A percentile compares a stretch with the other conserved stretches of the same genome.
phyloP scores from a whole-genome alignment of 805 yeast genomes.

The Candida hungchunana region DNA sequence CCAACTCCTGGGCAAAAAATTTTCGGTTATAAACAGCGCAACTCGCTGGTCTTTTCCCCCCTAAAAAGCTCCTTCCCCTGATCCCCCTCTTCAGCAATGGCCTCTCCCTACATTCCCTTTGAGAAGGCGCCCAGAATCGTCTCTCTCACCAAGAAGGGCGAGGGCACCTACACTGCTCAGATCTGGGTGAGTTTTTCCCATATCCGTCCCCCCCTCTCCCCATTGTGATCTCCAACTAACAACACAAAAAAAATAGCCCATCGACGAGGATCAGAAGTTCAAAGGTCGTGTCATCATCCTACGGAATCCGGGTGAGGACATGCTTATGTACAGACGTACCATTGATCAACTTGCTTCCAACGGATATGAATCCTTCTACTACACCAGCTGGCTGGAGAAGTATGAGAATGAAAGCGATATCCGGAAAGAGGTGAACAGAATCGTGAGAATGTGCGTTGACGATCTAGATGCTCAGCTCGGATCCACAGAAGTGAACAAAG shows the following conservation, averaged over 20 bases:
- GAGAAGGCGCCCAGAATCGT: constrained; percentile 14
- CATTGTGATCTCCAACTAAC: constrained; percentile 10
- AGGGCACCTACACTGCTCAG: constrained; percentile 26
- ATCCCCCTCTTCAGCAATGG: no score
- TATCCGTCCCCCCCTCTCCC: constrained; percentile 10
- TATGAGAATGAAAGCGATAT: constrained; percentile 12
- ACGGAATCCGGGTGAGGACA: constrained; percentile 20
- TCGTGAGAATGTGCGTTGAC: constrained; percentile 18
- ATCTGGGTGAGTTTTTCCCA: constrained; percentile 22
- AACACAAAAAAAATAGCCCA: constrained; percentile 8
- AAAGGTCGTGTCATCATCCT: constrained; percentile 20
- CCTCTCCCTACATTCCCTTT: constrained; percentile 14
- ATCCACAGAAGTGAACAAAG: constrained; percentile 1
- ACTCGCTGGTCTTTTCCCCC: no score
- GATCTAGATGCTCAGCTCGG: constrained; percentile 13
- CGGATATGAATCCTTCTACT: constrained; percentile 21
- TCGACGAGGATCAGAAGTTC: constrained; percentile 13
- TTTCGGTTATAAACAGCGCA: no score
- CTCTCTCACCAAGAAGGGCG: constrained; percentile 17
- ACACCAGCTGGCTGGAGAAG: constrained; percentile 9
- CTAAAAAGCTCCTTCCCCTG: no score
- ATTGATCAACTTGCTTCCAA: constrained; percentile 14
- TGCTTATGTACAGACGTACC: constrained; percentile 12
- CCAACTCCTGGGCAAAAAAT: no score
- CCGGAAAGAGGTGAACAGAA: constrained; percentile 16